Evolutionary conservation across 192 early-diverging fungal species (phyloP), one percentile per base, ranked within the genome.

Genomic region (Entrophospora sp.): DNA sequence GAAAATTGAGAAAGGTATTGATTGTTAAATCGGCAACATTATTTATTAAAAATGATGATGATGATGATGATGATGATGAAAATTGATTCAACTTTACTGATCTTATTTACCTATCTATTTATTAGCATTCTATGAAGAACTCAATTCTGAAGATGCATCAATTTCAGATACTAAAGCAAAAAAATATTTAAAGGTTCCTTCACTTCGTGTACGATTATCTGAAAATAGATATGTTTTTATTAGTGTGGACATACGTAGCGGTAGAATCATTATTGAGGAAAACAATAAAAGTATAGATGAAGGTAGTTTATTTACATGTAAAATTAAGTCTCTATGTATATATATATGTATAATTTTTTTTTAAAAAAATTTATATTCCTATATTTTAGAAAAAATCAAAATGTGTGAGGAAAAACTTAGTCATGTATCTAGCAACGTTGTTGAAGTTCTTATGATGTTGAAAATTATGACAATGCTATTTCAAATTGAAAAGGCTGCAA

Each of bases 241-340:
- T n/a, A 44, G 60, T 31, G 20, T 62, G 13, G 60, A 62, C 28
- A 45, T 45, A 35, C 38, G 37, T 8, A 62, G 40, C 12, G 60
- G 60, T 7, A 42, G 38, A 18, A 31, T 62, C 18, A 18, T 62
- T 20, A 45, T 62, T 28, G 60, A 62, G 45, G 60, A 56, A 56
- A 36, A 42, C 4, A 16, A 45, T 14, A 62, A 62, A 34, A 16
- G 22, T 16, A 25, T 16, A 25, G 42, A 32, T 9, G 30, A 62
- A 32, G 27, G 42, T 34, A 25, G 30, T 34, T 18, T n/a, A n/a
- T n/a, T n/a, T n/a, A n/a, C n/a, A n/a, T n/a, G n/a, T n/a, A n/a
- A n/a, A n/a, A n/a, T n/a, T n/a, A n/a, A n/a, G n/a, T n/a, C n/a
- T n/a, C n/a, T n/a, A 13, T 57, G 18, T 13, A 18, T 22, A 57